A percentile compares a stretch with the other conserved stretches of the same genome.
These are phyloP conservation scores for Trapa incisa DNA, from an alignment of 345 rosid genomes.

Conservation along the genomic window DNA sequence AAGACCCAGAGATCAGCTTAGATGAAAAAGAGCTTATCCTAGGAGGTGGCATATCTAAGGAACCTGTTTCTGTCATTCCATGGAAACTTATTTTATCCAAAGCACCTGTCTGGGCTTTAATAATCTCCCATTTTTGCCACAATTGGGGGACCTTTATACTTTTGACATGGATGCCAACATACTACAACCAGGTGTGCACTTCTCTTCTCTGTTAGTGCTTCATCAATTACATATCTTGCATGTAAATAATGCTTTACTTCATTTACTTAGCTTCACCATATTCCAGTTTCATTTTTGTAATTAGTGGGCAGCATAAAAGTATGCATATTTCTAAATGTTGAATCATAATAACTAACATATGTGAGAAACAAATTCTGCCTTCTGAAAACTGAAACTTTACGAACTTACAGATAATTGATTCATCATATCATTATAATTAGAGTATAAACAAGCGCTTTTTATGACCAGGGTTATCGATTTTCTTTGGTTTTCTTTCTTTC, in stretches of 20 bases:
- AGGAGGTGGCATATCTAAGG: conserved; percentile 49
- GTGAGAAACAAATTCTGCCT: not conserved
- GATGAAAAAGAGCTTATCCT: conserved; percentile 57
- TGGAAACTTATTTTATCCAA: conserved; percentile 89
- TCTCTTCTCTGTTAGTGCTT: not conserved
- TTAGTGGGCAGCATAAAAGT: not conserved
- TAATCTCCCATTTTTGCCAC: conserved; percentile 90
- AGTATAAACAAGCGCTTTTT: too few species aligned
- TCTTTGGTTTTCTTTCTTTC: too few species aligned
- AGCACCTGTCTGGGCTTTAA: conserved; percentile 96
- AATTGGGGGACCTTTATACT: conserved; percentile 98
- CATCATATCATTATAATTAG: too few species aligned
- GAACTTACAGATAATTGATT: too few species aligned
- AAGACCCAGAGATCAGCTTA: conserved; percentile 61
- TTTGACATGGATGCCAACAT: conserved; percentile 97
- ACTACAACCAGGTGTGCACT: conserved; percentile 77
- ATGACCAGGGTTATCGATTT: not conserved
- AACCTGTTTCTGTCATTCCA: conserved; percentile 81
- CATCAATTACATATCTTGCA: not conserved
- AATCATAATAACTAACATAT: not conserved
- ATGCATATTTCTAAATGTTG: not conserved
- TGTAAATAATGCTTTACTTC: not conserved
- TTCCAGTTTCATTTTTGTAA: not conserved
- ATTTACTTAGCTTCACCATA: not conserved
- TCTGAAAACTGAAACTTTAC: not conserved